Evolutionary conservation across 805 yeast genomes (phyloP), one percentile per base, ranked within the genome.

Genomic region (Saturnispora sanitii): DNA sequence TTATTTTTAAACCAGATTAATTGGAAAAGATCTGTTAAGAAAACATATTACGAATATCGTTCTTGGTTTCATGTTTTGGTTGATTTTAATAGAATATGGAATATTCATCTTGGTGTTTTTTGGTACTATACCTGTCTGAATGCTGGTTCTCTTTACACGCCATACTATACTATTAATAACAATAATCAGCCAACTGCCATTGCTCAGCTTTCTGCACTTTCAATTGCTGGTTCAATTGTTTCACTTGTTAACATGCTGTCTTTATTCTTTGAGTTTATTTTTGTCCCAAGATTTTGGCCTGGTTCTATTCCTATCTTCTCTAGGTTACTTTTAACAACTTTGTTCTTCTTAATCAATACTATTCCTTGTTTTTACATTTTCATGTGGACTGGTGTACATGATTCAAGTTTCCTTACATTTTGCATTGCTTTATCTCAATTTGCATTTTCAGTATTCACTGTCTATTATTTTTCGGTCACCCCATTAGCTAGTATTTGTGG

Each of bases 401-500:
- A 72, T 36, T 61, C 75, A 41, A 83, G 53, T 34, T 54, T 60
- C 30, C 68, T 68, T 2, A 49, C 67, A 28, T 56, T 65, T 40
- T 50, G 55, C 2, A 61, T 61, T 35, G 58, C 67, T 1, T 49
- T 47, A 4, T 30, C 56, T 3, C 76, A 68, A 0, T 47, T 66
- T 6, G 50, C 55, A 4, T 46, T 71, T 4, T 59, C 77, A 0
- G 64, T 92, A 42, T 81, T 76, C 28, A 87, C 97, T 4, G 66
- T 86, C 49, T 48, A 85, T 13, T 92, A 87, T 75, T 88, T 87
- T 64, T 71, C 97, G 8, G 62, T 90, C 47, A 86, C 90, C 95
- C 99, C 99, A 28, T 69, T 90, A 51, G 97, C 97, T 62, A 96
- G 95, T 35, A 70, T 90, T 50, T 92, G 90, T 67, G 88, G 96